Percentiles rank a stretch among this genome's conserved stretches.
Conservation (phyloP, 2,329 filamentous ascomycete species). For the Neofusicoccum parvum region DNA sequence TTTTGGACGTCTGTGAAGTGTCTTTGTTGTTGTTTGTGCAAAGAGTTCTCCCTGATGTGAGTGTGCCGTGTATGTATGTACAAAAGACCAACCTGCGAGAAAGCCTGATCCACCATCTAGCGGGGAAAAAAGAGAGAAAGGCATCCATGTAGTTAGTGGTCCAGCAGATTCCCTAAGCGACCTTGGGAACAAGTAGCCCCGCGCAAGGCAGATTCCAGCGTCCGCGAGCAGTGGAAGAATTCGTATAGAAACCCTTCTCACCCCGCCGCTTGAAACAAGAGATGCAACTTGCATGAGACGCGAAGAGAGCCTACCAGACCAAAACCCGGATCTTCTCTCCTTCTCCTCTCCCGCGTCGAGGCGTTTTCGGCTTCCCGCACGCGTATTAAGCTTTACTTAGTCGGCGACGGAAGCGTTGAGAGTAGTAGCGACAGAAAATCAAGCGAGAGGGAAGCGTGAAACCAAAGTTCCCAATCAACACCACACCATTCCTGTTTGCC, state of each 20-base stretch:
- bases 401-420: neutral
- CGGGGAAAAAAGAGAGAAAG: neutral
- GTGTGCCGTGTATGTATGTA: neutral
- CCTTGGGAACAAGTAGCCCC: neutral
- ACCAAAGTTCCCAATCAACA: neutral
- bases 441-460: neutral
- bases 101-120: neutral
- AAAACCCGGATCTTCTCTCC: neutral
- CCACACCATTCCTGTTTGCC: no score
- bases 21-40: neutral
- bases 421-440: neutral
- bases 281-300: neutral
- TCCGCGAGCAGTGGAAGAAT: neutral
- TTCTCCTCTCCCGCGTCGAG: neutral
- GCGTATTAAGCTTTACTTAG: constrained; percentile 16
- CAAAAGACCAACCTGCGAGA: neutral
- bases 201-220: no score
- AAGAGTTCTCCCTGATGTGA: neutral
- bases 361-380: neutral
- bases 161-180: neutral
- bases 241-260: neutral
- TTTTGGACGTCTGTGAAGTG: no score
- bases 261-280: constrained; percentile 10
- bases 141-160: neutral
- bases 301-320: neutral